Conservation (phyloP, 176 grass and related monocot species). For the Zea luxurians region DNA sequence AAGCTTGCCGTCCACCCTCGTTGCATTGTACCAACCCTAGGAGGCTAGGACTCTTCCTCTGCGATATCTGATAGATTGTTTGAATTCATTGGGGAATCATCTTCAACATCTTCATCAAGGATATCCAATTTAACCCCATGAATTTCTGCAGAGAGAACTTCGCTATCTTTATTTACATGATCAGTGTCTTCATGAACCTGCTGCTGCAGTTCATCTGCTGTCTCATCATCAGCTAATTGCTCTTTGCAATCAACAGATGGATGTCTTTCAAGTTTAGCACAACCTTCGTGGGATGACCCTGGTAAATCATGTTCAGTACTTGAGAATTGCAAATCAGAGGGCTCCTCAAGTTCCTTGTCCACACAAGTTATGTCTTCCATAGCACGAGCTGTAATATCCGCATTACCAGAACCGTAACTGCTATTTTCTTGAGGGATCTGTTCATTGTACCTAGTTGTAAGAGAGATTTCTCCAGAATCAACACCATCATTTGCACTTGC, state of each 20-base stretch:
- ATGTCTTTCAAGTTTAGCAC: conserved; percentile 27
- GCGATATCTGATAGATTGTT: conserved; percentile 28
- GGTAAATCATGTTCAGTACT: conserved; percentile 23
- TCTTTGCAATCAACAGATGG: conserved; percentile 36
- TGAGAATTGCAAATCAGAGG: conserved; percentile 34
- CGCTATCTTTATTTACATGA: conserved; percentile 36
- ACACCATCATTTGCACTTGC: conserved; percentile 40
- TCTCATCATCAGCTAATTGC: conserved; percentile 34
- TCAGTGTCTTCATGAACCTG: conserved; percentile 42
- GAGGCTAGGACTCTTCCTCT: conserved; percentile 26
- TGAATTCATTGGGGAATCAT: conserved; percentile 32
- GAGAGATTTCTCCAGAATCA: conserved; percentile 31
- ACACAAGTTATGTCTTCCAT: conserved; percentile 16
- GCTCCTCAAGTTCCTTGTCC: conserved; percentile 32
- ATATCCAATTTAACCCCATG: conserved; percentile 13
- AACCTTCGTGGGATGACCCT: conserved; percentile 26
- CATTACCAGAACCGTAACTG: conserved; percentile 29
- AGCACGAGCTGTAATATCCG: conserved; percentile 10
- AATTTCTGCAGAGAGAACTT: conserved; percentile 28
- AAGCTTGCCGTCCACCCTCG: not conserved
- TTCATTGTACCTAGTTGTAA: conserved; percentile 31
- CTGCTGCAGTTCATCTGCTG: conserved; percentile 33
- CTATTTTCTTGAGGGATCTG: conserved; percentile 26
- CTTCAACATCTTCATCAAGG: conserved; percentile 35
- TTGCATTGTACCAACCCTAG: not conserved